phyloP scores from a whole-genome alignment of 306 rosid species.

The Rubus parviflorus region DNA sequence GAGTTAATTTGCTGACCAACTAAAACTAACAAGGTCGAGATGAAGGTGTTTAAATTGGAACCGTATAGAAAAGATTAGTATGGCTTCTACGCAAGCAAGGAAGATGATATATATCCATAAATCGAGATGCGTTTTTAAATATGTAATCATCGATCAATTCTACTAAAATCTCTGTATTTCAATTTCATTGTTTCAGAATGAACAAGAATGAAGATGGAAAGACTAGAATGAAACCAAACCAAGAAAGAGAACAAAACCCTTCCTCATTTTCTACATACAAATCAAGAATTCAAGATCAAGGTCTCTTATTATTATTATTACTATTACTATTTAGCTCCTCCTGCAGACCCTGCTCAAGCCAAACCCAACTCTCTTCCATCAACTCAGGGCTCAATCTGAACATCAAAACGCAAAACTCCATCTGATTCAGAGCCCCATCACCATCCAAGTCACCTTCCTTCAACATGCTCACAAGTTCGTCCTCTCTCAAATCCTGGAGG shows the following conservation, averaged over 20 bases:
- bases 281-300: constrained; percentile 2
- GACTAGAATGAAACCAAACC: background rate
- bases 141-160: background rate
- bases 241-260: background rate
- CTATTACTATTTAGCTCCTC: constrained; percentile 15
- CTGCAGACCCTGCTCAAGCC: constrained; percentile 61
- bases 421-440: constrained; percentile 69
- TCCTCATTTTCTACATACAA: background rate
- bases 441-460: constrained; percentile 79
- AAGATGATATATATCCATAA: background rate
- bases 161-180: background rate
- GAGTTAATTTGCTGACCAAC: too few species aligned
- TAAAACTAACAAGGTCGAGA: too few species aligned
- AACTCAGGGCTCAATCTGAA: constrained; percentile 83
- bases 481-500: constrained; percentile 61
- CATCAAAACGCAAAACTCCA: constrained; percentile 97
- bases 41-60: too few species aligned
- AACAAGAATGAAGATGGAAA: background rate
- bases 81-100: background rate
- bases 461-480: constrained; percentile 76
- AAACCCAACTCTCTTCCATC: constrained; percentile 70
- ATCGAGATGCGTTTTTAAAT: background rate
- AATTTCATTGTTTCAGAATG: background rate
- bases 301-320: background rate
- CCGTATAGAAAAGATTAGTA: too few species aligned